Conservation (phyloP, 805 yeast genomes). For the Kregervanrija delftensis region DNA sequence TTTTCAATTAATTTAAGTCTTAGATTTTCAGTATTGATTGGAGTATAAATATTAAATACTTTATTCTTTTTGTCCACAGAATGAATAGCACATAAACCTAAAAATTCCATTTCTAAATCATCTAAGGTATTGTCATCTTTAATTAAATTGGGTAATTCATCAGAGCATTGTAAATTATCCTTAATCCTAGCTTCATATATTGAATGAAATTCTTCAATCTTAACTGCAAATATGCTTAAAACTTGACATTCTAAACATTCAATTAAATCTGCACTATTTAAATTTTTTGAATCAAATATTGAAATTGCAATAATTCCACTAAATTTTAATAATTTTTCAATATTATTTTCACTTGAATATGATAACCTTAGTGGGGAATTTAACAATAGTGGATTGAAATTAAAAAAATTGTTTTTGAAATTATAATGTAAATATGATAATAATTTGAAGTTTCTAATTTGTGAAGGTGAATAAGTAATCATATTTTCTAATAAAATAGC, state of each 20-base stretch:
- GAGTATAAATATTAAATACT: constrained; percentile 52
- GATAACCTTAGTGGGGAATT: constrained; percentile 36
- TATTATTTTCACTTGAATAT: constrained; percentile 21
- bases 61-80: constrained; percentile 40
- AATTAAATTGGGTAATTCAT: constrained; percentile 22
- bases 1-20: constrained; percentile 14
- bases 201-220: constrained; percentile 16
- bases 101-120: constrained; percentile 24
- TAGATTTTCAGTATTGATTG: constrained; percentile 21
- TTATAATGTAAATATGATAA: constrained; percentile 47
- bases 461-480: constrained; percentile 40
- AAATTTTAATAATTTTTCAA: constrained; percentile 6
- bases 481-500: constrained; percentile 5
- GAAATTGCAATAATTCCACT: constrained; percentile 32
- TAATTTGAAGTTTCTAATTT: constrained; percentile 44
- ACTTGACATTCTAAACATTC: constrained; percentile 35
- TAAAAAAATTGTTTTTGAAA: constrained; percentile 19
- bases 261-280: constrained; percentile 28
- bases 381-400: constrained; percentile 36
- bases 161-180: not conserved
- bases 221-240: constrained; percentile 32
- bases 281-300: constrained; percentile 26
- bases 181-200: constrained; percentile 8
- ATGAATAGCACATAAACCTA: constrained; percentile 60
- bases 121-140: constrained; percentile 10